Percentiles rank a stretch among this genome's conserved stretches.
phyloP scores from a whole-genome alignment of 371 early-diverging fungal genomes.

The Choanephora cucurbitarum region DNA sequence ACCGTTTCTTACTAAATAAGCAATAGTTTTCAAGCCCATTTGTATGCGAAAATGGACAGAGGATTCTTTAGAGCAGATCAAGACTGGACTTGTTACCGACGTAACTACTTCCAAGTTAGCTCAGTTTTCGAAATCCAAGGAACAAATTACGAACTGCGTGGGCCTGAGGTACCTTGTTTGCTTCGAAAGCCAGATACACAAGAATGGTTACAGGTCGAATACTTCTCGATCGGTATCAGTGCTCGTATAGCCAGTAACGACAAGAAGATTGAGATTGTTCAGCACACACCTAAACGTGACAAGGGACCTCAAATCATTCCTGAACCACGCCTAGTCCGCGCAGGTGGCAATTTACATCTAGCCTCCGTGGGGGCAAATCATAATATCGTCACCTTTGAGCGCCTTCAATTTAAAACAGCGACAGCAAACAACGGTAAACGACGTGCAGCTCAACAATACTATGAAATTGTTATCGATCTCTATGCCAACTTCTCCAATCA shows the following conservation, averaged over 20 bases:
- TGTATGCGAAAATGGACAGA: conserved; percentile 64
- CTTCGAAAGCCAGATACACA: conserved; percentile 29
- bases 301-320: conserved; percentile 83
- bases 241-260: conserved; percentile 57
- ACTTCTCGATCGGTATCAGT: conserved; percentile 65
- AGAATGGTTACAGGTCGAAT: conserved; percentile 22
- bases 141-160: conserved; percentile 33
- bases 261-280: conserved; percentile 74
- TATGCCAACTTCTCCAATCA: conserved; percentile 57
- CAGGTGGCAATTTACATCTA: conserved; percentile 52
- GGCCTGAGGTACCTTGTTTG: conserved; percentile 51
- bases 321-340: conserved; percentile 53
- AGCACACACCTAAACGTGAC: conserved; percentile 90
- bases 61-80: conserved; percentile 73
- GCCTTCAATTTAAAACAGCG: conserved; percentile 91
- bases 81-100: conserved; percentile 87
- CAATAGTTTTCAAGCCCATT: conserved; percentile 38
- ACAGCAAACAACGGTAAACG: conserved; percentile 89
- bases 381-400: conserved; percentile 73
- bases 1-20: too few relatives aligned
- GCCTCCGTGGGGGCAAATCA: conserved; percentile 38
- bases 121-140: conserved; percentile 57
- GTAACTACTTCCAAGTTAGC: conserved; percentile 87
- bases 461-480: conserved; percentile 64
- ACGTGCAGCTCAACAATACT: conserved; percentile 84